Evolutionary conservation across 2,329 filamentous ascomycete genomes (phyloP), one percentile per base, ranked within the genome.

Genomic region (Talaromyces sp.): DNA sequence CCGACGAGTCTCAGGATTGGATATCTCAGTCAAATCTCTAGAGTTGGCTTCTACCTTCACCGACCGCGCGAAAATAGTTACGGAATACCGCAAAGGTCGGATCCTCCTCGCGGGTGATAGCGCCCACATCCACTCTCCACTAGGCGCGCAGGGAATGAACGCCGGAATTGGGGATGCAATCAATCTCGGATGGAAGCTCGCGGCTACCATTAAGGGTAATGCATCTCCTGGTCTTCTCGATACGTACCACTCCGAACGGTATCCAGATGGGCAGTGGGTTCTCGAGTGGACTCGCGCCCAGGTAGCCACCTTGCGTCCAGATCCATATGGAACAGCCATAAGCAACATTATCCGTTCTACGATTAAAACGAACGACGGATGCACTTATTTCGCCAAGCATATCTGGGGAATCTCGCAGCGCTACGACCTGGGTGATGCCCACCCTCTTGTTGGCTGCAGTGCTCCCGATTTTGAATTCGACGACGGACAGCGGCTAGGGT

Each of bases 151-250:
- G 60, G 63, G 62, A 11, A 25, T 75, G 70, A 75, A 74, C 58
- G 65, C 69, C 19, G 70, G 71, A 7, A 70, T 87, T 58, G 84
- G 86, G 63, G 85, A 87, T 64, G 63, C 77, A 32, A 81, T 83
- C 66, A 85, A 85, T 64, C 76, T 84, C 57, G 83, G 82, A 4
- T 85, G 82, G 82, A 85, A 85, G 67, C 74, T 85, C 13, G 79
- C 75, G 2, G 73, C 75, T 30, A 73, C 82, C 2, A 69, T 84
- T 77, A 58, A 49, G 7, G 57, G 57, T 58, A 0, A 70, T 75
- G 0, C 66, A 66, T 8, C 65, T 83, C 9, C 70, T 84, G 19
- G 19, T 13, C 36, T 57, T n/a, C 55, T 57, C 7, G 70, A 77
- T 62, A 82, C 81, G 1, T 84, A 84, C 57, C 75, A 79, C 3